Evolutionary conservation across 306 rosid species (phyloP).

Genomic region (Sechiopsis laciniata): DNA sequence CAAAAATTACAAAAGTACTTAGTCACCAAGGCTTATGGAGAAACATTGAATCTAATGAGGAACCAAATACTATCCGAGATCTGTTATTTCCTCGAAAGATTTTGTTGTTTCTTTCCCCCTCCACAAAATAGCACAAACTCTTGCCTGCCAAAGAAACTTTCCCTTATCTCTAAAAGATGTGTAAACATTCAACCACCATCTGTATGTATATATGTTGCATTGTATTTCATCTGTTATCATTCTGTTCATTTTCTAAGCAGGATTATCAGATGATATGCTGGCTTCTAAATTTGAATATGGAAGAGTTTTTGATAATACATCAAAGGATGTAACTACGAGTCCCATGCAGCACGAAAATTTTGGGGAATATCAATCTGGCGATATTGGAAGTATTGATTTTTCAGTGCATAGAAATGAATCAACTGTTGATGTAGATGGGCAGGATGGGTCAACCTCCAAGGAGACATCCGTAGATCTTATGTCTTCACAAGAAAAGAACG

Average conservation of each 20-base stretch:
- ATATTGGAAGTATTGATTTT: slow-evolving; percentile 25
- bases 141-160: too few relatives aligned
- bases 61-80: too few relatives aligned
- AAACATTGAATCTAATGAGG: too few relatives aligned
- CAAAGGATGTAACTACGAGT: slow-evolving; percentile 30
- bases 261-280: slow-evolving; percentile 59
- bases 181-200: too few relatives aligned
- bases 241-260: slow-evolving; percentile 40
- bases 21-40: too few relatives aligned
- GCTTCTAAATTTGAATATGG: slow-evolving; percentile 57
- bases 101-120: too few relatives aligned
- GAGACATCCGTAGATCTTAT: slow-evolving; percentile 34
- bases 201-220: not conserved
- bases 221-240: slow-evolving; percentile 17
- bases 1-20: too few relatives aligned
- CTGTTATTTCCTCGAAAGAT: too few relatives aligned
- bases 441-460: slow-evolving; percentile 28
- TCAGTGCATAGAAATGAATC: slow-evolving; percentile 36
- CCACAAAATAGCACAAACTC: too few relatives aligned
- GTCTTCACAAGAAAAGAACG: slow-evolving; percentile 36
- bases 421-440: slow-evolving; percentile 28
- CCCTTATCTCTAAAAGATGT: too few relatives aligned
- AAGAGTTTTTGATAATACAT: slow-evolving; percentile 37
- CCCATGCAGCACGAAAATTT: slow-evolving; percentile 29
- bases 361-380: slow-evolving; percentile 25